A percentile compares a stretch with the other conserved stretches of the same genome.
phyloP scores from a whole-genome alignment of 2,329 filamentous ascomycete genomes.

The Alternaria atra region DNA sequence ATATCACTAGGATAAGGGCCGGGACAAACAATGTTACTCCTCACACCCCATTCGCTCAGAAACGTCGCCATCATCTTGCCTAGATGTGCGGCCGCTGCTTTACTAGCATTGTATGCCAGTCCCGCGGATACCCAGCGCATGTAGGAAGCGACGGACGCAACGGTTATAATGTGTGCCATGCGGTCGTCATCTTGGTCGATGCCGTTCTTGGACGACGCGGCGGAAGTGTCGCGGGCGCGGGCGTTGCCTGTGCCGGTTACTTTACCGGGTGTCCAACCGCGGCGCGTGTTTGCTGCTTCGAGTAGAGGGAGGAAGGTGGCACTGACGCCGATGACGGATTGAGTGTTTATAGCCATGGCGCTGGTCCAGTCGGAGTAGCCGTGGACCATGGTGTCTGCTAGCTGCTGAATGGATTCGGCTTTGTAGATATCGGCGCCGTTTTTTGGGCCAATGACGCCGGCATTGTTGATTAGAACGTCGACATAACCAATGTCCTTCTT shows the following conservation, averaged over 20 bases:
- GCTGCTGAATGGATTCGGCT: constrained; percentile 54
- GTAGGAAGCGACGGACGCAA: constrained; percentile 54
- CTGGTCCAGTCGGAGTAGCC: constrained; percentile 47
- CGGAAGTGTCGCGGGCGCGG: constrained; percentile 33
- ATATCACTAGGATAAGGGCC: constrained; percentile 58
- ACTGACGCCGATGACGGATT: constrained; percentile 55
- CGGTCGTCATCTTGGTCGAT: constrained; percentile 48
- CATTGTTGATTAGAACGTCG: constrained; percentile 64
- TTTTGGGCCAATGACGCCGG: constrained; percentile 58
- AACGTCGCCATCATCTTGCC: constrained; percentile 56
- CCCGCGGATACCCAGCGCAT: constrained; percentile 51
- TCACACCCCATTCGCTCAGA: constrained; percentile 56
- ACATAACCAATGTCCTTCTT: constrained; percentile 56
- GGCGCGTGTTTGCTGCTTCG: constrained; percentile 55
- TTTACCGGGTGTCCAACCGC: constrained; percentile 50
- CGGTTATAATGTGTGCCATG: constrained; percentile 58
- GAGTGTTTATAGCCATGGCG: constrained; percentile 56
- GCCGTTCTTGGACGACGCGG: constrained; percentile 18
- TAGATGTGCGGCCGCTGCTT: constrained; percentile 56
- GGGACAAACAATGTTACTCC: constrained; percentile 59
- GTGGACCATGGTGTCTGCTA: constrained; percentile 54
- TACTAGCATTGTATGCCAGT: constrained; percentile 56
- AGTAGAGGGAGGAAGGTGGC: constrained; percentile 58
- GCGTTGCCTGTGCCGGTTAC: constrained; percentile 38
- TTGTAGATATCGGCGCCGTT: constrained; percentile 53